Percentiles rank a stretch among this genome's conserved stretches.
phyloP scores from a whole-genome alignment of 495 filamentous ascomycete genomes.

The Talaromyces trachyspermus region DNA sequence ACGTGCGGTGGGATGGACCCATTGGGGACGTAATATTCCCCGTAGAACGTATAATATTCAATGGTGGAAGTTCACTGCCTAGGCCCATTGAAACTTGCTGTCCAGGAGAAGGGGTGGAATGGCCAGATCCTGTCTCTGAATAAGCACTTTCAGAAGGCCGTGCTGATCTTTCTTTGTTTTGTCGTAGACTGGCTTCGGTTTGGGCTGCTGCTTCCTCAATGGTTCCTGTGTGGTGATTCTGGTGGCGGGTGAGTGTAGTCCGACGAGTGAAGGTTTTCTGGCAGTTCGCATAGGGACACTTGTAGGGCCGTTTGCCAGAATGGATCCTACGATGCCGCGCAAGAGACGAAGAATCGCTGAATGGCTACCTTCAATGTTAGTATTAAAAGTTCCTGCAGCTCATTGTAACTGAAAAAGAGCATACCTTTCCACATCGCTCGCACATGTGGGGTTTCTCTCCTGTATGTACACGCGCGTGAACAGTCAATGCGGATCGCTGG shows the following conservation, averaged over 20 bases:
- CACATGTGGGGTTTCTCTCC: slow-evolving; percentile 99
- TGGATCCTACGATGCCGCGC: slow-evolving; percentile 93
- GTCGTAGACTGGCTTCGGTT: slow-evolving; percentile 71
- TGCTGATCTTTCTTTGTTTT: slow-evolving; percentile 47
- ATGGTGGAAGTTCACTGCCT: slow-evolving; percentile 61
- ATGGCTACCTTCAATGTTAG: slow-evolving; percentile 60
- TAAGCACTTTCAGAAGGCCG: slow-evolving; percentile 71
- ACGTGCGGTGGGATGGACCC: slow-evolving; percentile 76
- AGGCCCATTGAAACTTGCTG: slow-evolving; percentile 65
- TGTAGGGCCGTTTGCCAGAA: slow-evolving; percentile 92
- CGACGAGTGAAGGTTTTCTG: slow-evolving; percentile 97
- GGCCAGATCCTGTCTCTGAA: slow-evolving; percentile 73
- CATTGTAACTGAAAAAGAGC: no score
- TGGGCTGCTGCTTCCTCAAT: slow-evolving; percentile 89
- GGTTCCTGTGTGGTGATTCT: slow-evolving; percentile 92
- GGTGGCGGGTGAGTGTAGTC: slow-evolving; percentile 90
- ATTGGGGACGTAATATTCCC: slow-evolving; percentile 56
- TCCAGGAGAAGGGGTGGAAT: slow-evolving; percentile 81
- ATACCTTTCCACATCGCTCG: slow-evolving; percentile 92
- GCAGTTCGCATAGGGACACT: slow-evolving; percentile 94
- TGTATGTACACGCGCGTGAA: slow-evolving; percentile 91
- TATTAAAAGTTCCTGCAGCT: slow-evolving; percentile 9
- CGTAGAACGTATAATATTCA: slow-evolving; percentile 62
- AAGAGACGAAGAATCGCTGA: slow-evolving; percentile 94
- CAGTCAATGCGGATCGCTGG: slow-evolving; percentile 93